Evolutionary conservation across 805 yeast species (phyloP), one percentile per base, ranked within the genome.

Genomic region (Suhomyces tanzawaensis): DNA sequence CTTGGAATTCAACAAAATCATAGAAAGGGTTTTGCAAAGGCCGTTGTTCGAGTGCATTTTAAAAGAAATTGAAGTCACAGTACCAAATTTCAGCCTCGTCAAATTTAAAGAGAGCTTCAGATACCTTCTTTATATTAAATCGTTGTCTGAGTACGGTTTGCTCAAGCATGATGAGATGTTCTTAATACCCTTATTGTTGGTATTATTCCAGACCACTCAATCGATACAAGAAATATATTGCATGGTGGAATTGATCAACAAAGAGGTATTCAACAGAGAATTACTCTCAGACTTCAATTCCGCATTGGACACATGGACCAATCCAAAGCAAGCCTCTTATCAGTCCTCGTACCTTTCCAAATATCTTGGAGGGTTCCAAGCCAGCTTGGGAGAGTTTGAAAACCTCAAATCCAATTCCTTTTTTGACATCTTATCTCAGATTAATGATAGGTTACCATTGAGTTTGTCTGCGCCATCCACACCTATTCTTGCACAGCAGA

Each of bases 391-490:
- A 14, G 72, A 69, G 44, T 68, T 68, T 46, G 62, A 58, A 18
- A 46, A 52, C 30, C 51, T 69, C 33, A 60, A 51, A 40, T 49
- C 62, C 1, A 55, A 44, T 13, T 44, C 46, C 4, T 49, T 69
- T 12, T 65, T 65, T 39, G 69, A 65, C 37, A 49, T 68, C 21
- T 31, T 67, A 9, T 39, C 52, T 25, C 72, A 66, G 40, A 46
- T 67, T n/a, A 66, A 66, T 48, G 74, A 69, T 49, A 57, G 58
- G 34, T 51, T 66, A 29, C 73, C 74, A 0, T 57, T 69, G 44
- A 67, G 73, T 52, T 51, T 67, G 24, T 63, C 70, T 14, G 72
- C 74, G 3, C 72, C 73, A 6, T 58, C 70, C 2, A 69, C 73
- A 3, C 73, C 74, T 15, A 52, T 66, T 4, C 29, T 54, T 11